Base-by-base conservation (phyloP, 257 asterid species). In the Rubia yunnanensis region DNA sequence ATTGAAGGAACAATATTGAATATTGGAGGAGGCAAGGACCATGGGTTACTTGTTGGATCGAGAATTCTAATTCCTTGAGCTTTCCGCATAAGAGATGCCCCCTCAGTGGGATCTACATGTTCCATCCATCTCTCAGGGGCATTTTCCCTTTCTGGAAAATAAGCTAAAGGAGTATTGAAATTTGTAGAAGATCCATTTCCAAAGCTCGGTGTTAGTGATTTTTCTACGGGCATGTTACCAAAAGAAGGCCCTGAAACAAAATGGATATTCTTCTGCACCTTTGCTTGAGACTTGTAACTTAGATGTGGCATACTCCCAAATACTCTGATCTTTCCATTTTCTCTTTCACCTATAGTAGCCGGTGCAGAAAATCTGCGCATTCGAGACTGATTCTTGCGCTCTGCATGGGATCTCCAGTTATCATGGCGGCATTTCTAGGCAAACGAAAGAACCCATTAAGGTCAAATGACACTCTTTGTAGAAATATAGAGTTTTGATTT, bases 361-460 rank as follows among this genome's bases (percentile, higher is more conserved):
- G 20, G 52, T 44, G 22, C 52, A 44, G 8, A 44, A 17, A 2
- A 15, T 15, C 4, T 5, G 22, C 52, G 20, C 52, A 14, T 44
- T 17, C 22, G 20, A 44, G 20, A 44, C 5, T 44, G 11, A 3
- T 17, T 5, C 27, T 10, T 68, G 4, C 60, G 67, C 46, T 34
- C 52, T 9, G 67, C 48, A 1, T 41, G 70, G 7, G 36, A 5
- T 58, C 66, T 55, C 80, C 80, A 78, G 0, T 71, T 64, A 48
- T 71, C 36, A 17, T 69, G 64, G 13, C 80, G 80, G 60, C 75
- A 78, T 78, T 74, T 78, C 79, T 74, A 36, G 30, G 7, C 26
- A 38, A 54, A 24, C 5, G 28, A 24, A 24, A 26, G 30, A 55
- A 26, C 26, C 8, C 5, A 30, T 17, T 3, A 5, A n/a, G 1